Base-by-base conservation (phyloP, 495 filamentous ascomycete genomes). In the Sphaerosporella brunnea region DNA sequence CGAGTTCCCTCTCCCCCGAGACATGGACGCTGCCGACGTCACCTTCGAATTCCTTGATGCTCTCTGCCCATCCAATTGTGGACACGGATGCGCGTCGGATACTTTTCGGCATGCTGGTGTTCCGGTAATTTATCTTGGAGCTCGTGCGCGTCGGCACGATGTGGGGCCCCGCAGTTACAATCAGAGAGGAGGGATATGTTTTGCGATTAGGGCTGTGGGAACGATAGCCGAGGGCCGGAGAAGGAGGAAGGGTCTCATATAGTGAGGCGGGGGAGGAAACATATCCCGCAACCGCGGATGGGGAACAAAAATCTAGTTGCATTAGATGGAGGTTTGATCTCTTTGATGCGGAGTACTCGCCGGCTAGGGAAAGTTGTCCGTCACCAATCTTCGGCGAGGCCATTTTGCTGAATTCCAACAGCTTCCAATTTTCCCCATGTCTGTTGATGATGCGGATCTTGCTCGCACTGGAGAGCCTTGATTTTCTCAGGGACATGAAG, bases 331-430 rank as follows among this genome's bases (percentile, higher is more conserved):
- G n/a, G n/a, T n/a, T n/a, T n/a, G n/a, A n/a, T n/a, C n/a, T n/a
- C n/a, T n/a, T n/a, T n/a, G n/a, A 26, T 24, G 23, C 19, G 18
- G 13, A 18, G 40, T 13, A 43, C 40, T 26, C 18, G 26, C 40
- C 40, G 23, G 40, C 21, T 10, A 43, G 11, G 21, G 21, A 26
- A 19, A 43, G 23, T 23, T 26, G 21, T 43, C 40, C 40, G 13
- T 25, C 19, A 13, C 40, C 40, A 20, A 40, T 40, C 15, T 9
- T 15, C 20, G 18, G 18, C 10, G 15, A 2, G 18, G 37, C 11
- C 37, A 21, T 19, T 7, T 40, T 40, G 37, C 37, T 40, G 18
- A 43, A 43, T 23, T 43, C 40, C 21, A 43, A 23, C 23, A 43
- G 20, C 40, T 43, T 43, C 40, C 40, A 43, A 23, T 43, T 26